Base-by-base conservation (phyloP, 129 eudicot species). In the Dittrichia graveolens region DNA sequence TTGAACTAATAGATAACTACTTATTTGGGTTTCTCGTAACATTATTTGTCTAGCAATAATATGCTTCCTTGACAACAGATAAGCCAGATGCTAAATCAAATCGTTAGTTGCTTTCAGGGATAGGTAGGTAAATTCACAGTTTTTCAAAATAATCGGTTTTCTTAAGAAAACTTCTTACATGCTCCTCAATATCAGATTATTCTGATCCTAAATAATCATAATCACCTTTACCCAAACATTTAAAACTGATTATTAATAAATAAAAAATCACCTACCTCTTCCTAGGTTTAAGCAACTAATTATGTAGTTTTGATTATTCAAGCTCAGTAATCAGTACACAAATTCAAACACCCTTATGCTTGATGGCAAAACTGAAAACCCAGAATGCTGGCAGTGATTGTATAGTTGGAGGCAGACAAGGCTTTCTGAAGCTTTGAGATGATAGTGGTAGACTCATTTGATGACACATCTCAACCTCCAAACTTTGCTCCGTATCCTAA, bases 391-490 rank as follows among this genome's bases (percentile, higher is more conserved):
- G 63, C 56, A 18, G 67, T 37, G 39, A 64, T 61, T 74, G 40
- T 50, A 18, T 13, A 65, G 34, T 41, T 52, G 47, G 57, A 3
- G 19, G 7, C 44, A 45, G 37, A 45, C 67, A 45, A 35, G 7
- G 67, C 46, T 34, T 45, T 78, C 18, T 55, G 64, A 42, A 80
- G 61, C 41, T 74, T 70, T 44, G 37, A 61, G 50, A 68, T 3
- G 16, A 75, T 12, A 31, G 61, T 65, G 35, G 64, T 68, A 68
- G 61, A 74, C 2, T 46, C 19, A 35, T 35, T 74, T 57, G 34
- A 41, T 9, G 46, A 24, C 70, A 69, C 66, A 50, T 35, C 70
- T 69, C n/a, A 39, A 39, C 46, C 61, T 69, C 40, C 46, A 55
- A 67, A 59, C 76, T 64, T 54, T 44, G 47, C 50, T 56, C 52